Evolutionary conservation across 1,284 basidiomycete genomes (phyloP), one percentile per base, ranked within the genome.

Genomic region (Mrakiaceae sp.): DNA sequence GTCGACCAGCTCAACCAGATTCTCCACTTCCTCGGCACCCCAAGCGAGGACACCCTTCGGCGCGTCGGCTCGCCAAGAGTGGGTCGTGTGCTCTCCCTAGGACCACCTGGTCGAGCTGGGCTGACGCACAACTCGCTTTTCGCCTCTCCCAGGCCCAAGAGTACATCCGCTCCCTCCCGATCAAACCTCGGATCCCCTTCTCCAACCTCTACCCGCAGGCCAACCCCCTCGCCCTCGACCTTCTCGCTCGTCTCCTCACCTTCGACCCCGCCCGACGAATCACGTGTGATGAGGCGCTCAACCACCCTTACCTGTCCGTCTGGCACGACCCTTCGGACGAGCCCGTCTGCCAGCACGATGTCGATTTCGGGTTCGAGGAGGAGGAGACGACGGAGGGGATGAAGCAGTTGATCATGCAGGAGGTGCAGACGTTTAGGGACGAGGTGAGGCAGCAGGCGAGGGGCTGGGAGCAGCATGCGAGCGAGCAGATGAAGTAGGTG

Each of bases 1-100:
- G 95, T 99, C 66, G 95, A 98, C 76, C 96, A 99, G 76, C 82
- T 99, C 54, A 98, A 98, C 75, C 95, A 97, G 77, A 98, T 99
- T 73, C 81, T 99, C 53, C 93, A 98, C 77, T 92, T 94, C 73
- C 84, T 98, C 43, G 96, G 96, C 50, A 98, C 96, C 0, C 96
- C 96, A 0, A 89, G 89, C 10, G 95, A 98, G 76, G 90, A 95
- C 70, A 98, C 96, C 0, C 84, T 99, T 44, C 85, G 91, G 58
- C 86, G 96, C 54, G 92, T 98, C 60, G 96, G 96, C 50, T 91
- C 88, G 54, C 90, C 80, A 67, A 72, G 81, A 71, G 78, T 79
- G 56, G 70, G 75, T 71, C 5, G 8, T 11, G 4, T 57, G 9
- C 4, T 39, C 10, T 49, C 10, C 14, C 16, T 53, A 16, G 5